Percentiles rank a stretch among this genome's conserved stretches.
Evolutionary conservation across 352 stramenopile genomes (phyloP).

Genomic region (Phytophthora litchii): DNA sequence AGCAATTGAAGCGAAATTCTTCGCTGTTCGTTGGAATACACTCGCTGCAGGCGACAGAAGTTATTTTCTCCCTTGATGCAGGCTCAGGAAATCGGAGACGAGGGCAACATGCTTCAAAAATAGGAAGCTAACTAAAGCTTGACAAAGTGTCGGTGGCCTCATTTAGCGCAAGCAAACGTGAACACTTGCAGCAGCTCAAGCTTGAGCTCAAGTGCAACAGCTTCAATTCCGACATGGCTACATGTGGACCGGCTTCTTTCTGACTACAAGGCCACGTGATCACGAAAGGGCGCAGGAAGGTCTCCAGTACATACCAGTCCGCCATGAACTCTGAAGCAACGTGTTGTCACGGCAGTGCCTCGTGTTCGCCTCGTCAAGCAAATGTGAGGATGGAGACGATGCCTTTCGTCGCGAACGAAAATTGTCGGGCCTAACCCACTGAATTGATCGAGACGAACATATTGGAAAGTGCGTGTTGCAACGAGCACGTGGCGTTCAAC

Average conservation of each 20-base stretch:
- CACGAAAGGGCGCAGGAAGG: conserved; percentile 12
- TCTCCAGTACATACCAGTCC: neutral
- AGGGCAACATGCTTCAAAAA: conserved; percentile 15
- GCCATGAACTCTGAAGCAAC: neutral
- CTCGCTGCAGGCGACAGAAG: neutral
- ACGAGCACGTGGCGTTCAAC: conserved; percentile 8
- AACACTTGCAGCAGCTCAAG: neutral
- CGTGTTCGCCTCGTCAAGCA: neutral
- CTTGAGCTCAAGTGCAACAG: too few species aligned
- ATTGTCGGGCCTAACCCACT: neutral
- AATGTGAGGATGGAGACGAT: neutral
- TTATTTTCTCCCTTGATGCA: conserved; percentile 18
- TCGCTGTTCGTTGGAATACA: conserved; percentile 2
- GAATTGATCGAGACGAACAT: conserved; percentile 5
- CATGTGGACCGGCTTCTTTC: conserved; percentile 19
- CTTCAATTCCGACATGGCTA: conserved; percentile 23
- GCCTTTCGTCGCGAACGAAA: conserved; percentile 22
- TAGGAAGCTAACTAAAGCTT: conserved; percentile 30
- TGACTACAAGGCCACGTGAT: conserved; percentile 15
- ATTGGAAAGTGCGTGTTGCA: conserved; percentile 4
- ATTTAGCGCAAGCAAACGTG: conserved; percentile 6
- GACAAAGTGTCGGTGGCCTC: neutral
- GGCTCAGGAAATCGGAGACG: neutral
- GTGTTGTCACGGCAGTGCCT: neutral
- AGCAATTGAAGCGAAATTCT: conserved; percentile 8